phyloP scores from a whole-genome alignment of 345 rosid genomes.

The Murraya koenigii region DNA sequence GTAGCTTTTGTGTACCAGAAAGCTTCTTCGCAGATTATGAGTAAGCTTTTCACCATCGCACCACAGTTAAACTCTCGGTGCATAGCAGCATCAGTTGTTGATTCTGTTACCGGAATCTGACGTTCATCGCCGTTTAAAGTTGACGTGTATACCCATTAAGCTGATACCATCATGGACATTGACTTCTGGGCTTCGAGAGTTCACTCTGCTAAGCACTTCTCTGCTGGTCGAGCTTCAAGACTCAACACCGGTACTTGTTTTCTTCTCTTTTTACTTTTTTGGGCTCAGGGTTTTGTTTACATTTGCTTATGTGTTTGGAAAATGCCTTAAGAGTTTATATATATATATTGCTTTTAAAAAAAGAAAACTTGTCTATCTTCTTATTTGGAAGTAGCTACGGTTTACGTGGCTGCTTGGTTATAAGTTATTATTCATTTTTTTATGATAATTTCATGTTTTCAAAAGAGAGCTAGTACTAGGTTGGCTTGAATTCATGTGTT shows the following conservation, averaged over 20 bases:
- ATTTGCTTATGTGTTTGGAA: not conserved
- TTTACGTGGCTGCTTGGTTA: not conserved
- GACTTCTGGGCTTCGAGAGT: slow-evolving; percentile 41
- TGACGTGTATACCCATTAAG: not conserved
- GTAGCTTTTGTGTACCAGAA: slow-evolving; percentile 18
- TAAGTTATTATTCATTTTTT: not conserved
- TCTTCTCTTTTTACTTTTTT: not conserved
- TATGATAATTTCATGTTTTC: not conserved
- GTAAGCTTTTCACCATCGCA: not conserved
- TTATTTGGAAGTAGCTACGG: not conserved
- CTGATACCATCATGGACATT: slow-evolving; percentile 39
- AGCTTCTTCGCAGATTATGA: slow-evolving; percentile 10
- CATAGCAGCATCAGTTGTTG: not conserved
- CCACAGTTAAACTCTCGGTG: not conserved
- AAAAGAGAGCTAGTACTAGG: not conserved
- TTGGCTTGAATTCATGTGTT: not conserved
- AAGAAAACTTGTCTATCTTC: not conserved
- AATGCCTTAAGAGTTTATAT: not conserved
- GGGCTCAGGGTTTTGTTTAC: not conserved
- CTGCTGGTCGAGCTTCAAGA: slow-evolving; percentile 31
- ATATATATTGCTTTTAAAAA: not conserved
- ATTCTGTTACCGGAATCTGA: slow-evolving; percentile 11
- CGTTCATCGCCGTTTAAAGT: slow-evolving; percentile 6
- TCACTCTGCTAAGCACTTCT: slow-evolving; percentile 37
- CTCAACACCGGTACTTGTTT: slow-evolving; percentile 27